A percentile compares a stretch with the other conserved stretches of the same genome.
phyloP scores from a whole-genome alignment of 768 basidiomycete species.

The Amanita subjunquillea region DNA sequence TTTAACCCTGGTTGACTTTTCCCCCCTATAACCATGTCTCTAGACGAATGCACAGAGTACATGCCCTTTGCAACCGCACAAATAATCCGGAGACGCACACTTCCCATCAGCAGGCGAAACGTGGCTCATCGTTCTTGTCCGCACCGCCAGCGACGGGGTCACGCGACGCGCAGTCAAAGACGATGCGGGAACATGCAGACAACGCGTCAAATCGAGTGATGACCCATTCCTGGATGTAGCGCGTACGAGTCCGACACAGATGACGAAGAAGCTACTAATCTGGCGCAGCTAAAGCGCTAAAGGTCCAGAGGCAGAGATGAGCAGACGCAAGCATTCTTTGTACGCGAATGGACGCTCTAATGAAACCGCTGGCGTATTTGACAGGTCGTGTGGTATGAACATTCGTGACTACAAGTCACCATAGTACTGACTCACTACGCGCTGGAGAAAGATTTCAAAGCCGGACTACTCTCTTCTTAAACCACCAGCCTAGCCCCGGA shows the following conservation, averaged over 20 bases:
- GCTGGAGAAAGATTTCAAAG: no score
- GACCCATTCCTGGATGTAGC: conserved; percentile 5
- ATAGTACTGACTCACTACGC: not conserved
- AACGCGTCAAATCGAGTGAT: conserved; percentile 1
- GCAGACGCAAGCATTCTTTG: not conserved
- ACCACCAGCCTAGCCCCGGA: no score
- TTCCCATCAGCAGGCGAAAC: not conserved
- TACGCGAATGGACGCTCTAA: not conserved
- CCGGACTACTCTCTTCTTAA: no score
- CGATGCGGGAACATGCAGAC: not conserved
- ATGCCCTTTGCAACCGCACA: conserved; percentile 1
- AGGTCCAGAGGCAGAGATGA: not conserved
- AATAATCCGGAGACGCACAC: conserved; percentile 4
- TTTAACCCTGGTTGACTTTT: not conserved
- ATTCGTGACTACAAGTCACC: conserved; percentile 2
- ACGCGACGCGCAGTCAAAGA: conserved; percentile 2
- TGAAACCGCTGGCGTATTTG: not conserved
- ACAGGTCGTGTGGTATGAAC: not conserved
- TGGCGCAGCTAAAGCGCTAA: not conserved
- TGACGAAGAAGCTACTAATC: not conserved
- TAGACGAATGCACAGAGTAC: not conserved
- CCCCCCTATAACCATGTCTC: not conserved
- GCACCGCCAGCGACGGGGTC: conserved; percentile 2
- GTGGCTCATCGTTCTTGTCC: not conserved
- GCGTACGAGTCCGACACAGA: conserved; percentile 2